A percentile compares a stretch with the other conserved stretches of the same genome.
Evolutionary conservation across 108 stramenopile species (phyloP).

Genomic region (Nannochloropsis salina): DNA sequence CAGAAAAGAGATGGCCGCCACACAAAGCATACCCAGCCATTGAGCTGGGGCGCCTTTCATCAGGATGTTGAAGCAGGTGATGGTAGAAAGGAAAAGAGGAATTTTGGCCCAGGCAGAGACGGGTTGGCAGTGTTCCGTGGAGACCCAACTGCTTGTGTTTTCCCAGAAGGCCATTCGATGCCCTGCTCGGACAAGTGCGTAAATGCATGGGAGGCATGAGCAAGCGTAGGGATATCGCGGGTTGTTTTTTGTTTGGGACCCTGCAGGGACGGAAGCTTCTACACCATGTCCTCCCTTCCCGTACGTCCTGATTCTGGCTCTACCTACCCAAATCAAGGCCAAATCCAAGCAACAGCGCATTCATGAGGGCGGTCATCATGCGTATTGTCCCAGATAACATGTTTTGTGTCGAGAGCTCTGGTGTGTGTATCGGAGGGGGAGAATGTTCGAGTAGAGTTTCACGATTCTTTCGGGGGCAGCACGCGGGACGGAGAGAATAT

Average conservation of each 20-base stretch:
- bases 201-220: too few relatives aligned
- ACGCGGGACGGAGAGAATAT: too few relatives aligned
- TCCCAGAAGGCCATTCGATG: background rate
- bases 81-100: slow-evolving; percentile 15
- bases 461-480: too few relatives aligned
- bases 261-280: too few relatives aligned
- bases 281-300: too few relatives aligned
- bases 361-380: background rate
- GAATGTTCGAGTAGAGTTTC: too few relatives aligned
- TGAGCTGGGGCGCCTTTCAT: background rate
- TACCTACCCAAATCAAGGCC: slow-evolving; percentile 4
- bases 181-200: background rate
- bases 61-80: background rate
- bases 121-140: background rate
- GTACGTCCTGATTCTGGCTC: too few relatives aligned
- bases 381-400: background rate
- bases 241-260: too few relatives aligned
- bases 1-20: background rate
- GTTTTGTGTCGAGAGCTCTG: background rate
- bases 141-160: background rate
- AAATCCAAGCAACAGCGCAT: background rate
- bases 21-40: background rate
- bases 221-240: too few relatives aligned
- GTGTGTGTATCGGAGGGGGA: background rate
- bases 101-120: background rate